Evolutionary conservation across 495 filamentous ascomycete species (phyloP).

Genomic region (Aspergillus steynii): DNA sequence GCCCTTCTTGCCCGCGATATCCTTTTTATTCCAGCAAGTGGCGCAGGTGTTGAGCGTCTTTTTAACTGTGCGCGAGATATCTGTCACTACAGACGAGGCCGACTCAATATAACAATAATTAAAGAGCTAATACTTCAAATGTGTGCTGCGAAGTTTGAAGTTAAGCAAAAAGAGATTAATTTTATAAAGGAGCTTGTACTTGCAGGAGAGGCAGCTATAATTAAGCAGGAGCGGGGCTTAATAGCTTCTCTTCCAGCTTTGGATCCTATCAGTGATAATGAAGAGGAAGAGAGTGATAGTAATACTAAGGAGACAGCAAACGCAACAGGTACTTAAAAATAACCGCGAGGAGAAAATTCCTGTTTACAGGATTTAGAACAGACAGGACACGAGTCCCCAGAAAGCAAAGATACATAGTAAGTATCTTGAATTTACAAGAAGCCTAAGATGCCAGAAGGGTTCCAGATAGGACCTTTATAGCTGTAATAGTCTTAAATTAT

Average conservation of each 20-base stretch:
- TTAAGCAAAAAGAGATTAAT: background rate
- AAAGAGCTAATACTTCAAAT: background rate
- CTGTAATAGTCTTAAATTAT: too few relatives aligned
- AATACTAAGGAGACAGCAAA: background rate
- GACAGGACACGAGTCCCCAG: too few relatives aligned
- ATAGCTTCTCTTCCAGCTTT: background rate
- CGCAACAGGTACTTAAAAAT: background rate
- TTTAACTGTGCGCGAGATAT: conserved; percentile 3
- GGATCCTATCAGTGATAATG: too few relatives aligned
- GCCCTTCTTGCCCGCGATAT: background rate
- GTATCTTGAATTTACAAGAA: too few relatives aligned
- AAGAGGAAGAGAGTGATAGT: background rate
- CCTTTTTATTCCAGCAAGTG: background rate
- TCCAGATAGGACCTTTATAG: too few relatives aligned
- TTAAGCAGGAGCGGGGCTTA: conserved; percentile 1
- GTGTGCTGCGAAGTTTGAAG: background rate
- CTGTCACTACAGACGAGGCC: background rate
- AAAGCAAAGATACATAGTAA: too few relatives aligned
- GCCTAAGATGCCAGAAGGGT: too few relatives aligned
- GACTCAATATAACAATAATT: background rate
- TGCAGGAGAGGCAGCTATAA: background rate
- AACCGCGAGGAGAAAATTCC: background rate
- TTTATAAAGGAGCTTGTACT: background rate
- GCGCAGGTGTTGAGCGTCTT: background rate
- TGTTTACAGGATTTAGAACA: background rate